Base-by-base conservation (phyloP, 768 basidiomycete species). In the Boletus edulis region DNA sequence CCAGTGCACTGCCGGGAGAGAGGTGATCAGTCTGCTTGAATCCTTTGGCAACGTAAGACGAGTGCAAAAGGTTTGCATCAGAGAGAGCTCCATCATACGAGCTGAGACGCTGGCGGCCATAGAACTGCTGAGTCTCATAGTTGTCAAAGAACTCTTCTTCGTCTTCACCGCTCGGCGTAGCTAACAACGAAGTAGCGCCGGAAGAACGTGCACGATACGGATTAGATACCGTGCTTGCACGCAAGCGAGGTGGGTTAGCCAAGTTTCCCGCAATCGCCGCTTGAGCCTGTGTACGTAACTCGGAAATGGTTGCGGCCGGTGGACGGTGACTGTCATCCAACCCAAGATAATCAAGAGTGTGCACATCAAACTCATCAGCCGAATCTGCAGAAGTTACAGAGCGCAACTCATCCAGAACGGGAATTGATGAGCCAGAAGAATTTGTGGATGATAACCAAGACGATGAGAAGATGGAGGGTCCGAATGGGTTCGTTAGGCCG, bases 341-440 rank as follows among this genome's bases (percentile, higher is more conserved):
- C 42, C 96, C 96, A 47, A 98, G 89, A 72, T 98, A 98, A 72
- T 97, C 95, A 57, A 98, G 82, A 27, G 96, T 98, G 67, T 94
- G 92, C 43, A 94, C 90, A 63, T 94, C 90, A 69, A 92, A 91
- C 47, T 93, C 89, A 51, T 97, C 95, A 22, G 82, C 78, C 18
- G 87, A 87, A 67, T 91, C 89, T 58, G 83, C 83, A 42, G 90
- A 91, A 29, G 84, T 82, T 43, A 87, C 85, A 44, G 90, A 90
- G 59, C 88, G 87, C 63, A 91, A 72, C 70, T 94, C 92, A 55
- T 93, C 91, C 64, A 91, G 75, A 61, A 83, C 78, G 35, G 84
- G 77, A 59, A 86, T 83, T 22, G 83, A 82, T 51, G 79, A 77
- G 46, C 79, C 77, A 62, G 74, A 73, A 52, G 78, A 75, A 67